Conservation (phyloP, 2,329 filamentous ascomycete species). For the Aspergillus ochraceoroseus region DNA sequence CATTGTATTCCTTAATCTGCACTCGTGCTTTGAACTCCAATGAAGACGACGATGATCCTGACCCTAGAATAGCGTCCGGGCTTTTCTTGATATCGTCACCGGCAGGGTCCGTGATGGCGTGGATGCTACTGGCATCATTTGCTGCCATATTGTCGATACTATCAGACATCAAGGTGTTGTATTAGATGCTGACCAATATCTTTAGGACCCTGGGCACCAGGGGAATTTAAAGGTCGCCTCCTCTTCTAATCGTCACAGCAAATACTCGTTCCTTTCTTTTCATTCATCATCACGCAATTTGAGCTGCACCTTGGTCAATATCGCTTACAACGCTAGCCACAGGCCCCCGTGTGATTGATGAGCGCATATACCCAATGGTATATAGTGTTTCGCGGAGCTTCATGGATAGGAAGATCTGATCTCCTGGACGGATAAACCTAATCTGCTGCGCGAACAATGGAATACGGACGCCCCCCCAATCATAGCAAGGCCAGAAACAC, state of each 20-base stretch:
- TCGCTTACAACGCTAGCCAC: neutral
- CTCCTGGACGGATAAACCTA: too few species aligned
- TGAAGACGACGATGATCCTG: conserved; percentile 17
- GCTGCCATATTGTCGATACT: conserved; percentile 18
- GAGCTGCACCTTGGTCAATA: conserved; percentile 4
- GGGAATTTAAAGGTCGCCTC: conserved; percentile 9
- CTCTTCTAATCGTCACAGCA: neutral
- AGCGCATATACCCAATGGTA: conserved; percentile 6
- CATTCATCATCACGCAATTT: conserved; percentile 19
- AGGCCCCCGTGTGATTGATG: conserved; percentile 2
- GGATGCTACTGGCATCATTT: conserved; percentile 14
- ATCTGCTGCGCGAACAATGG: too few species aligned
- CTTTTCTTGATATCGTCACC: conserved; percentile 14
- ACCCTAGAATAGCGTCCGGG: conserved; percentile 8
- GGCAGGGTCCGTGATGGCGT: conserved; percentile 5
- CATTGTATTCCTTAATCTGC: conserved; percentile 13
- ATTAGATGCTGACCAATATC: neutral
- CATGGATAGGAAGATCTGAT: conserved; percentile 2
- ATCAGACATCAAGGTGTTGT: too few species aligned
- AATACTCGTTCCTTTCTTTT: neutral
- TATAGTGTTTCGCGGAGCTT: too few species aligned
- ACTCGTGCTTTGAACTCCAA: conserved; percentile 5
- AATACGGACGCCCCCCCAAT: too few species aligned
- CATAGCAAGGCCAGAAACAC: too few species aligned
- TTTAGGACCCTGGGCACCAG: neutral